Evolutionary conservation across 441 rosid genomes (phyloP).

Genomic region (Arabidopsis hybrid): DNA sequence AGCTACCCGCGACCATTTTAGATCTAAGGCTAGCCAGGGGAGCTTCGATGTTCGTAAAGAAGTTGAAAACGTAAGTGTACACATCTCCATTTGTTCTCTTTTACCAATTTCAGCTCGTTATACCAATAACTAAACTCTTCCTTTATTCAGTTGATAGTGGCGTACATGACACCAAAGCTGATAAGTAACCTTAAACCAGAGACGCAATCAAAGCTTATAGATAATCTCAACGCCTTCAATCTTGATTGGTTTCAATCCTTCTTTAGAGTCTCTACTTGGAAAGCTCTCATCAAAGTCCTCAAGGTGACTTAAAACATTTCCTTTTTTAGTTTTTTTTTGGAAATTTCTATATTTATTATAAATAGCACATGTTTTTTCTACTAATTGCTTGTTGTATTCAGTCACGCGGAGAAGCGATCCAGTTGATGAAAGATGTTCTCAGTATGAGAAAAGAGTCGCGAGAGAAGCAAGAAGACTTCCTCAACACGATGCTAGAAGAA

Average conservation of each 20-base stretch:
- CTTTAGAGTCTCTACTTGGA: conserved; percentile 18
- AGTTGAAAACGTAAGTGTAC: background rate
- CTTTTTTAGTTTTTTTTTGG: background rate
- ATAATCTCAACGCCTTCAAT: background rate
- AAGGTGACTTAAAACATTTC: conserved; percentile 11
- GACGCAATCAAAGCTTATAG: background rate
- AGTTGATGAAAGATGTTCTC: conserved; percentile 4
- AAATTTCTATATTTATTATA: background rate
- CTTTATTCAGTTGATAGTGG: conserved; percentile 21
- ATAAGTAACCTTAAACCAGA: conserved; percentile 30
- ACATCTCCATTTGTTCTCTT: background rate
- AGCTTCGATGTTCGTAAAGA: background rate
- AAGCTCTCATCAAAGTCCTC: conserved; percentile 7
- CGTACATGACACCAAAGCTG: conserved; percentile 23
- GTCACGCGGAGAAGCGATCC: conserved; percentile 2
- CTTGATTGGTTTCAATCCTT: conserved; percentile 24
- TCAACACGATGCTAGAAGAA: conserved; percentile 14
- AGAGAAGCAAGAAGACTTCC: conserved; percentile 25
- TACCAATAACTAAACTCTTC: background rate
- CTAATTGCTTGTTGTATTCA: background rate
- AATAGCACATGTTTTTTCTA: background rate
- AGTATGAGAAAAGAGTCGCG: conserved; percentile 11
- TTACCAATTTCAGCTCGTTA: background rate
- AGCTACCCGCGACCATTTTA: background rate
- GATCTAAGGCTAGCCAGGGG: conserved; percentile 1